phyloP scores from a whole-genome alignment of 2,329 filamentous ascomycete genomes.

The Verticillium isaacii region DNA sequence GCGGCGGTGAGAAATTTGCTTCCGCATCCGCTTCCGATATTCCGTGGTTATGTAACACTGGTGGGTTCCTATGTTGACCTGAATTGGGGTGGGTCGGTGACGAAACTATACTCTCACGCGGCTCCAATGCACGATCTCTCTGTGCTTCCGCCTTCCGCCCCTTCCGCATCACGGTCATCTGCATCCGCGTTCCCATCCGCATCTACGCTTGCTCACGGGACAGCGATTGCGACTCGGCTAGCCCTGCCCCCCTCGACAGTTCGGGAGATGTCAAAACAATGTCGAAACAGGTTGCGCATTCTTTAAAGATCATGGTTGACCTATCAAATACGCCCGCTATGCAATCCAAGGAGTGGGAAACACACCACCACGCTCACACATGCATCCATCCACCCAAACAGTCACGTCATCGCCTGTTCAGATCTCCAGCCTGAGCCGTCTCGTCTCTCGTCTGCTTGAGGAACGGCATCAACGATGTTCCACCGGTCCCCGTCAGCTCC shows the following conservation, averaged over 20 bases:
- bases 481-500: conserved; percentile 76
- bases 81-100: neutral
- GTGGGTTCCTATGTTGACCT: neutral
- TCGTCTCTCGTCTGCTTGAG: conserved; percentile 85
- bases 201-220: neutral
- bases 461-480: conserved; percentile 83
- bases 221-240: neutral
- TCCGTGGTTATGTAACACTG: neutral
- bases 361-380: neutral
- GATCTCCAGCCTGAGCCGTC: conserved; percentile 45
- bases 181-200: neutral
- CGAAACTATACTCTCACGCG: neutral
- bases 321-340: neutral
- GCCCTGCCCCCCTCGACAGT: neutral
- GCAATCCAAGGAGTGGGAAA: neutral
- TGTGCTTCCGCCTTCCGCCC: neutral
- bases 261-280: neutral
- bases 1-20: neutral
- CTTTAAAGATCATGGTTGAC: neutral
- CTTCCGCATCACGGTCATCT: neutral
- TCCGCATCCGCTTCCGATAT: neutral
- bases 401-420: conserved; percentile 8
- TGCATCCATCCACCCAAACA: neutral
- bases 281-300: neutral
- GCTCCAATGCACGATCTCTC: neutral